phyloP scores from a whole-genome alignment of 257 asterid species.

The Nicotiana knightiana region DNA sequence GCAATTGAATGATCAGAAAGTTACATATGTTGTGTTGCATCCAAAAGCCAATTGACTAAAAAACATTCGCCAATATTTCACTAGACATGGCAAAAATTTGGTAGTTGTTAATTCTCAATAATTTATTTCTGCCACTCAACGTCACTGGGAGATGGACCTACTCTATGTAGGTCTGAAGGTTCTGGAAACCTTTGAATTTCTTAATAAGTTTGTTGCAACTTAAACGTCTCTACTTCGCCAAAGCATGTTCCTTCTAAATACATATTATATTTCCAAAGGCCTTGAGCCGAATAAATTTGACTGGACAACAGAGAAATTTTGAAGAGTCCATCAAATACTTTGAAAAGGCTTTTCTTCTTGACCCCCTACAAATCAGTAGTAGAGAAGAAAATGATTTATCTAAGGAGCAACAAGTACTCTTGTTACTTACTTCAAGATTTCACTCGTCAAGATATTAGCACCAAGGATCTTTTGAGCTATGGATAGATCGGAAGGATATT shows the following conservation, averaged over 20 bases:
- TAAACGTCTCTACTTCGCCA: slow-evolving; percentile 17
- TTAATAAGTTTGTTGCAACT: slow-evolving; percentile 10
- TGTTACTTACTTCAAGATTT: slow-evolving; percentile 29
- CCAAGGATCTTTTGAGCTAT: slow-evolving; percentile 15
- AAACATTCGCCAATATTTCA: slow-evolving; percentile 18
- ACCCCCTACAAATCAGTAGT: slow-evolving; percentile 24
- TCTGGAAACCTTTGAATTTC: slow-evolving; percentile 29
- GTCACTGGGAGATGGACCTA: slow-evolving; percentile 30
- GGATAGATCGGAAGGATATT: slow-evolving; percentile 30
- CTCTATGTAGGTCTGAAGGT: slow-evolving; percentile 35
- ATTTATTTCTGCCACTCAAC: slow-evolving; percentile 35
- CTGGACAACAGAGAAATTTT: slow-evolving; percentile 14
- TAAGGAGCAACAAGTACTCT: slow-evolving; percentile 33
- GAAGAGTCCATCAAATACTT: slow-evolving; percentile 19
- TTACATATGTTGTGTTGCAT: slow-evolving; percentile 27
- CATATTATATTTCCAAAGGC: slow-evolving; percentile 20
- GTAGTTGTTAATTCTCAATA: slow-evolving; percentile 24
- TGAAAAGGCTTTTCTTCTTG: slow-evolving; percentile 33
- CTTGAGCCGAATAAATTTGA: slow-evolving; percentile 5
- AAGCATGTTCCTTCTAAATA: slow-evolving; percentile 25
- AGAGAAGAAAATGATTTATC: slow-evolving; percentile 18
- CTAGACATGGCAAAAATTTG: slow-evolving; percentile 11
- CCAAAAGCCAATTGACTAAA: slow-evolving; percentile 46
- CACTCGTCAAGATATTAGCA: slow-evolving; percentile 8
- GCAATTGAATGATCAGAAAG: slow-evolving; percentile 3